A percentile compares a stretch with the other conserved stretches of the same genome.
Evolutionary conservation across 257 asterid species (phyloP).

Genomic region (Asclepias syriaca): DNA sequence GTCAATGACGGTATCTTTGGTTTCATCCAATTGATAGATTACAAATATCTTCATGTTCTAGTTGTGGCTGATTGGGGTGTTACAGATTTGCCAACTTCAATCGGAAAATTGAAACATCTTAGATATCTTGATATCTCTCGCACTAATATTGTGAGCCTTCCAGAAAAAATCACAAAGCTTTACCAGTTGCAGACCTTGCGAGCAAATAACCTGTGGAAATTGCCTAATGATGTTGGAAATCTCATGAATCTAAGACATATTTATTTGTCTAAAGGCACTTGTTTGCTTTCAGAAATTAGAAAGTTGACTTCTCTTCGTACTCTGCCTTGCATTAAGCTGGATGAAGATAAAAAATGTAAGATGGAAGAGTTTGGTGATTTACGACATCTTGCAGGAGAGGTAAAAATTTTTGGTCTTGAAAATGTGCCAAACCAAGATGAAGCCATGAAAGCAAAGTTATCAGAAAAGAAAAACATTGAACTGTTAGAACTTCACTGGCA

Average conservation of each 20-base stretch:
- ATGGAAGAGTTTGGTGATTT: constrained; percentile 14
- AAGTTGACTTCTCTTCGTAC: constrained; percentile 19
- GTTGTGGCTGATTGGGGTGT: not conserved
- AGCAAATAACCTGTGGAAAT: not conserved
- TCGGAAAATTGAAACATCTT: constrained; percentile 11
- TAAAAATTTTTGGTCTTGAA: constrained; percentile 17
- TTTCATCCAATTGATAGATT: not conserved
- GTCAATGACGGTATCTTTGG: not conserved
- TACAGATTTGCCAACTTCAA: constrained; percentile 2
- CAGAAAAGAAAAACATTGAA: not conserved
- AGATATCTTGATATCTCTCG: constrained; percentile 13
- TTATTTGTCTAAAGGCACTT: not conserved
- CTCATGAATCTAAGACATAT: constrained; percentile 18
- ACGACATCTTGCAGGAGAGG: constrained; percentile 5
- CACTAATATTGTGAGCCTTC: constrained; percentile 10
- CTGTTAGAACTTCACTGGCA: not conserved
- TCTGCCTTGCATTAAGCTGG: constrained; percentile 9
- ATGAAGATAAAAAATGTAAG: not conserved
- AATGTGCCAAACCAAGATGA: constrained; percentile 2
- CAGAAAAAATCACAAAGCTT: constrained; percentile 10
- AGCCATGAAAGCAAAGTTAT: constrained; percentile 17
- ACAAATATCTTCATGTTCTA: constrained; percentile 1
- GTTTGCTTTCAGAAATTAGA: constrained; percentile 20
- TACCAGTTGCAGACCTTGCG: constrained; percentile 20
- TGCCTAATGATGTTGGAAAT: not conserved